Base-by-base conservation (phyloP, 768 basidiomycete genomes). In the Serendipita sp. region DNA sequence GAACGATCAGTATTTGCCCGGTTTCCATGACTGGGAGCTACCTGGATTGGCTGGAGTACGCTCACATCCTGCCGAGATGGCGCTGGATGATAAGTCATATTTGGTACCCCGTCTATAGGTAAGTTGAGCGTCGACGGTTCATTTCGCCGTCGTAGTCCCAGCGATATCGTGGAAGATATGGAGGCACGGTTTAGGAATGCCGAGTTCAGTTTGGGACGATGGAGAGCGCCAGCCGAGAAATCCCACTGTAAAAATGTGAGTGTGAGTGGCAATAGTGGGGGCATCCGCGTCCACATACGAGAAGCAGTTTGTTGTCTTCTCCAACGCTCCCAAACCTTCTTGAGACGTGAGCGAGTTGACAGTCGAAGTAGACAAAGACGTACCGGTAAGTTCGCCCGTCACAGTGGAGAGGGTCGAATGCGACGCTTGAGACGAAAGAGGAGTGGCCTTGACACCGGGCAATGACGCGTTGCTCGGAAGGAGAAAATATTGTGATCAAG, bases 371-470 rank as follows among this genome's bases (percentile, higher is more conserved):
- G n/a, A n/a, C 5, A 9, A n/a, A 28, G 45, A n/a, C 53, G n/a
- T 30, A 58, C 5, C 95, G 81, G 69, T 97, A 95, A 43, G 91
- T 90, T 34, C 93, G 79, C 30, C 87, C 86, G 67, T 94, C 90
- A 67, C 90, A 90, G 20, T 87, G 81, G 31, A 84, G 76, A n/a
- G 86, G 84, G 71, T 99, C 96, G 70, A 97, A 98, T 1, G 87
- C 85, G 17, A 98, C 80, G 11, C 83, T 78, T 0, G 90, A 86
- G 4, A 99, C 89, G 70, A 96, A 98, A 1, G 91, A 94, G 0
- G 90, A 89, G 70, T 99, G 96, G 0, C 96, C 96, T 72, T 96
- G 93, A 74, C 96, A 98, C 62, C 94, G 81, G 3, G 96, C 96
- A 9, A 99, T 83, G 3, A 98, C 84, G 2, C 94, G 83, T 70